A percentile compares a stretch with the other conserved stretches of the same genome.
phyloP scores from a whole-genome alignment of 2,329 filamentous ascomycete genomes.

The Penicillium griseofulvum region DNA sequence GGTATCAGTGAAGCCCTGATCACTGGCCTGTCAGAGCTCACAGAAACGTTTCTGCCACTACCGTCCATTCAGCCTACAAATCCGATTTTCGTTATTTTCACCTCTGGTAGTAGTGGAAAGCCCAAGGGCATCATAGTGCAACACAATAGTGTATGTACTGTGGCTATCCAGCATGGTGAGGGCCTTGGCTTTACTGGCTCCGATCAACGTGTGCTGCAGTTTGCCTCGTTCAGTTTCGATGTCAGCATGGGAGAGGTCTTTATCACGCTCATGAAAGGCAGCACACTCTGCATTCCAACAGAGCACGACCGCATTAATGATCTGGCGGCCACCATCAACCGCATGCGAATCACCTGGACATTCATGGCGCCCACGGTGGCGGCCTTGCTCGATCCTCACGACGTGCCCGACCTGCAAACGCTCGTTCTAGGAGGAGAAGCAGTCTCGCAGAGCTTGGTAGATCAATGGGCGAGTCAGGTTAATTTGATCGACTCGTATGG shows the following conservation, averaged over 20 bases:
- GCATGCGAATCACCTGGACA: constrained; percentile 13
- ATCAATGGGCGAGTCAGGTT: constrained; percentile 1
- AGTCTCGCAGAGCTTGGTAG: constrained; percentile 4
- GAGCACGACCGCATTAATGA: constrained; percentile 41
- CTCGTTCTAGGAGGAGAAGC: constrained; percentile 39
- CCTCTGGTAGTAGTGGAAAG: constrained; percentile 19
- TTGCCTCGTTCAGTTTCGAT: constrained; percentile 43
- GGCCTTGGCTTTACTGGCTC: constrained; percentile 11
- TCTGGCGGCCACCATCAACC: constrained; percentile 11
- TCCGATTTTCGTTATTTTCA: constrained; percentile 10
- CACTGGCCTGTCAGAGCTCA: not conserved
- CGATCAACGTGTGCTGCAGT: constrained; percentile 33
- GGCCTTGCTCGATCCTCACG: constrained; percentile 8
- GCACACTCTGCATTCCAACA: constrained; percentile 36
- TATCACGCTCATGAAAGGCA: constrained; percentile 42
- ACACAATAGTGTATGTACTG: constrained; percentile 6
- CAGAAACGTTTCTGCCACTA: not conserved
- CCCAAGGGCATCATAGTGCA: constrained; percentile 20
- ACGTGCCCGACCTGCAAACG: constrained; percentile 32
- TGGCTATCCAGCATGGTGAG: constrained; percentile 1
- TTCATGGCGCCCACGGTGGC: constrained; percentile 59
- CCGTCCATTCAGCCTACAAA: constrained; percentile 1
- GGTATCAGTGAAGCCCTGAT: not conserved
- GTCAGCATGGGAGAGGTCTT: constrained; percentile 34
- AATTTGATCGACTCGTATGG: constrained; percentile 10